These are phyloP conservation scores for Penicillium decumbens DNA, from an alignment of 2,329 filamentous ascomycete genomes.

Conservation along the genomic window DNA sequence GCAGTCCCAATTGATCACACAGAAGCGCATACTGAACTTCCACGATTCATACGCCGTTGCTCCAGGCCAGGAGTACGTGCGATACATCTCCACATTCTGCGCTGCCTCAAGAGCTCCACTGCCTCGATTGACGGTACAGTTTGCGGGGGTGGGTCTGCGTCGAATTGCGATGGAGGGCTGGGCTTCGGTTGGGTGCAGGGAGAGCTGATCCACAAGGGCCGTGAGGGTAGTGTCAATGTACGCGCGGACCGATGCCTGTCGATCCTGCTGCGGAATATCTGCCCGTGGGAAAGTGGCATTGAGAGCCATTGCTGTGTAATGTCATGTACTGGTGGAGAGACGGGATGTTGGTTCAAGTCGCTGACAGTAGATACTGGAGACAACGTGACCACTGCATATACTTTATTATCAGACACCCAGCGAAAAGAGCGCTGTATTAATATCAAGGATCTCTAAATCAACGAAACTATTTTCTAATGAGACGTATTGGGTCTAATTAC, in stretches of 20 bases:
- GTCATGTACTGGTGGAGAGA: background rate
- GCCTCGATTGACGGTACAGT: slow-evolving; percentile 27
- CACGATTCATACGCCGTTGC: slow-evolving; percentile 54
- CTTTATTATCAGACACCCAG: background rate
- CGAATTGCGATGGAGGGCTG: slow-evolving; percentile 29
- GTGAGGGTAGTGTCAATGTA: slow-evolving; percentile 31
- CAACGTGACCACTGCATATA: background rate
- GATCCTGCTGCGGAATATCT: slow-evolving; percentile 3
- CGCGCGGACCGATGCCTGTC: slow-evolving; percentile 18
- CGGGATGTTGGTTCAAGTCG: background rate
- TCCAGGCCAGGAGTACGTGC: slow-evolving; percentile 53
- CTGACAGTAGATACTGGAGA: background rate
- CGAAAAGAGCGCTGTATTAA: too few relatives aligned
- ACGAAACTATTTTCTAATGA: background rate
- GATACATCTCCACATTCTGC: slow-evolving; percentile 13
- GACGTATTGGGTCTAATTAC: background rate
- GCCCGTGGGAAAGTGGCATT: background rate
- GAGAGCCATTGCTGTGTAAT: slow-evolving; percentile 1
- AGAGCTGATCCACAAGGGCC: slow-evolving; percentile 24
- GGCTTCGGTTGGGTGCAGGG: slow-evolving; percentile 25
- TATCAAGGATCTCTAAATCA: background rate
- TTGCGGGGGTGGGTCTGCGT: slow-evolving; percentile 18
- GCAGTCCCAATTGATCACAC: too few relatives aligned
- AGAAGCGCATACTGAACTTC: slow-evolving; percentile 40
- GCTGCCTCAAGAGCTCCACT: slow-evolving; percentile 28